These are phyloP conservation scores for Cucumis cinereus DNA, from an alignment of 306 rosid species.

Conservation along the genomic window DNA sequence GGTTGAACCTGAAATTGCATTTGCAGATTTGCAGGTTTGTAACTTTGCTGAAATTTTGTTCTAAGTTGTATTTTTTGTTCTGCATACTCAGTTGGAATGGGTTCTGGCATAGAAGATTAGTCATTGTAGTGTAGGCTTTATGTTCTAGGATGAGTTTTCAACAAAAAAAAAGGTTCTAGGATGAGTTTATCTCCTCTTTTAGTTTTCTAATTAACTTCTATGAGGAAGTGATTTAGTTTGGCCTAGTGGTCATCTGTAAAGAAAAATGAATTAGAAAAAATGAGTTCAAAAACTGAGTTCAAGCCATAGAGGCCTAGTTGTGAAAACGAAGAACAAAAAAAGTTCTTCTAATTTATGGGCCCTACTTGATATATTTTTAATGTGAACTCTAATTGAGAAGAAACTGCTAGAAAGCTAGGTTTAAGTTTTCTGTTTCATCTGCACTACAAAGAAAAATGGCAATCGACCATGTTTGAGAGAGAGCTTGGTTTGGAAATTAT, in stretches of 20 bases:
- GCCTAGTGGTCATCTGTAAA: background rate
- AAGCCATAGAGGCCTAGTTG: background rate
- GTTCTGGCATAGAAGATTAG: background rate
- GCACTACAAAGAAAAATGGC: background rate
- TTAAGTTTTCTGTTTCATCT: background rate
- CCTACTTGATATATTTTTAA: background rate
- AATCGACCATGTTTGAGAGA: background rate
- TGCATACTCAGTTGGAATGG: background rate
- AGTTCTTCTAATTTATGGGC: background rate
- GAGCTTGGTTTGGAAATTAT: background rate
- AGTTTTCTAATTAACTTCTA: background rate
- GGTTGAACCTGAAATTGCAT: constrained; percentile 98
- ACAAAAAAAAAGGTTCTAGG: too few species aligned
- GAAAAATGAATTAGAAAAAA: background rate
- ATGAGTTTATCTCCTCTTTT: background rate
- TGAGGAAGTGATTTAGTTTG: background rate
- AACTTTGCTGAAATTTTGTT: background rate
- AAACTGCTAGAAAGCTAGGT: background rate
- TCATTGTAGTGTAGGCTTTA: background rate
- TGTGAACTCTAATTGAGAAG: background rate
- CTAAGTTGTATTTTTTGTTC: background rate
- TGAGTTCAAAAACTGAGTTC: background rate
- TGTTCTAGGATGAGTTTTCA: background rate
- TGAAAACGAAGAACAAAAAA: background rate
- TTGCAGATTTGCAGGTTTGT: constrained; percentile 76